Conservation (phyloP, 768 basidiomycete genomes). For the Pleurotus sapidus region DNA sequence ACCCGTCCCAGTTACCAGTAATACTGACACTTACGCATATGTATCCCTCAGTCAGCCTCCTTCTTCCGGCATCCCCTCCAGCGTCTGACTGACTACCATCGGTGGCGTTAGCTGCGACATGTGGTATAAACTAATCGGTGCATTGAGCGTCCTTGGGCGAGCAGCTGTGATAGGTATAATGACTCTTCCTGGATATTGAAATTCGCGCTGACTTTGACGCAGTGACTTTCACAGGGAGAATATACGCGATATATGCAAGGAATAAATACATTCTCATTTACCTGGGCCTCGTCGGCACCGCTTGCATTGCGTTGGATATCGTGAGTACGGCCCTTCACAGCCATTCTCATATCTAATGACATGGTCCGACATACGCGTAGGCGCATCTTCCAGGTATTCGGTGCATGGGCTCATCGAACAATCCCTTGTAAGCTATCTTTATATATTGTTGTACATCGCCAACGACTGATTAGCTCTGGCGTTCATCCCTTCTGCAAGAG, state of each 20-base stretch:
- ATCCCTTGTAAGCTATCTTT: constrained; percentile 7
- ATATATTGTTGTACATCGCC: neutral
- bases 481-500: neutral
- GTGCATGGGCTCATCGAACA: constrained; percentile 19
- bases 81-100: neutral
- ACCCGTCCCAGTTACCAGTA: neutral
- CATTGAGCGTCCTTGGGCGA: constrained; percentile 26
- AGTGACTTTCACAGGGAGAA: constrained; percentile 13
- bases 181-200: neutral
- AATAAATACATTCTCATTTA: constrained; percentile 15
- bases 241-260: constrained; percentile 21
- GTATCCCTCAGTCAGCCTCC: neutral
- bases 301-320: constrained; percentile 20
- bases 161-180: constrained; percentile 21
- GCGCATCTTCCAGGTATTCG: constrained; percentile 17
- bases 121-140: constrained; percentile 22
- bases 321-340: constrained; percentile 8
- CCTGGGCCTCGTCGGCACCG: constrained; percentile 18
- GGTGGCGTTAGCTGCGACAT: constrained; percentile 18
- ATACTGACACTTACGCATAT: neutral
- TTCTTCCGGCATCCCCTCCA: neutral
- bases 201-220: neutral
- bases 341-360: neutral
- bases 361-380: constrained; percentile 8
- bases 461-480: neutral